Evolutionary conservation across 1,284 basidiomycete genomes (phyloP).

Genomic region (Peniophora sp.): DNA sequence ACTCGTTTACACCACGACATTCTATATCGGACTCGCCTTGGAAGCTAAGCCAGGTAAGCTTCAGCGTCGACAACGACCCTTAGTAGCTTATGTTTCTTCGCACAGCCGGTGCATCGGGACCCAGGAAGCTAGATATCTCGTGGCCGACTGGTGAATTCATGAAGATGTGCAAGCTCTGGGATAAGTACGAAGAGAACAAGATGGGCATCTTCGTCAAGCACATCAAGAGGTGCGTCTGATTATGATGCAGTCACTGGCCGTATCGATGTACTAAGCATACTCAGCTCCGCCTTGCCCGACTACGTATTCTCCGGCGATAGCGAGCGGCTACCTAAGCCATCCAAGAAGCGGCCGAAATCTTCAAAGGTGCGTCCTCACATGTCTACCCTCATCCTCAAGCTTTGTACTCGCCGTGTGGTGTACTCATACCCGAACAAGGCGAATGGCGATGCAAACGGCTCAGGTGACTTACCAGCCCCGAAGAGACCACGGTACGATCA

Average conservation of each 20-base stretch:
- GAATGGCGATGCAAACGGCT: constrained; percentile 54
- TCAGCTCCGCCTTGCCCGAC: constrained; percentile 68
- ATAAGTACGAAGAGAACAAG: constrained; percentile 84
- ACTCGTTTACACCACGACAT: constrained; percentile 86
- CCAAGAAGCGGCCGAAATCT: constrained; percentile 59
- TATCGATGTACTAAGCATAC: constrained; percentile 14
- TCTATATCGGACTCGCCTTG: constrained; percentile 93
- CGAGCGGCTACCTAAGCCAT: constrained; percentile 62
- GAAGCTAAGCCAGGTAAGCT: constrained; percentile 83
- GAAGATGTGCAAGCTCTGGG: constrained; percentile 94
- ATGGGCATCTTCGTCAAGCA: constrained; percentile 96
- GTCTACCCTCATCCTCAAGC: constrained; percentile 12
- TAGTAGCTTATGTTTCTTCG: neutral
- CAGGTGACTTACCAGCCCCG: constrained; percentile 59
- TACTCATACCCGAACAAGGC: constrained; percentile 32
- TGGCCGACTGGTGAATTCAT: constrained; percentile 96
- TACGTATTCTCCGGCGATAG: constrained; percentile 80
- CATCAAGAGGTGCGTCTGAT: constrained; percentile 72
- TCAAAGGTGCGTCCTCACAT: constrained; percentile 54
- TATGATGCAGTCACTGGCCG: constrained; percentile 5
- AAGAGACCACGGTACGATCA: constrained; percentile 58
- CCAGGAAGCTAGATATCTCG: constrained; percentile 88
- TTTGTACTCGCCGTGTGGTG: constrained; percentile 2
- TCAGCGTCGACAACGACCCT: constrained; percentile 7
- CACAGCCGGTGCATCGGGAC: constrained; percentile 59